Base-by-base conservation (phyloP, 176 grass and related monocot species). In the Eleusine coracana region DNA sequence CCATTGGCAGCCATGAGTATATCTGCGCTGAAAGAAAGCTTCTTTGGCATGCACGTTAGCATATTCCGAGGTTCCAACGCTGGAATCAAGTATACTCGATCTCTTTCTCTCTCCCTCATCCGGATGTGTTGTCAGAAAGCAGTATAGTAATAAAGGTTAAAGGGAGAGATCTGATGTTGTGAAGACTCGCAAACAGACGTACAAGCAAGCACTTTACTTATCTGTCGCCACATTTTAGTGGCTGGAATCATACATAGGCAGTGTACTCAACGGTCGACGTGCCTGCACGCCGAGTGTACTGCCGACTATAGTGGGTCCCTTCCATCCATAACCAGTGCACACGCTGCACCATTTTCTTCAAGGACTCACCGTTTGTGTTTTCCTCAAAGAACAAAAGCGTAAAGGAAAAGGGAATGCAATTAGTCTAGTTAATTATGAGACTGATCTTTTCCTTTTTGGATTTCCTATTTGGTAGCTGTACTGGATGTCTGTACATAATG, bases 31-130 rank as follows among this genome's bases (percentile, higher is more conserved):
- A 31, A 31, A 31, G 31, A 31, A 31, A 31, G 31, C 31, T 31
- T 31, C 31, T 31, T 50, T 79, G 75, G 39, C 69, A 40, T 17
- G 39, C 76, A 66, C 65, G 75, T 45, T 88, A 78, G 80, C 80
- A 68, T 38, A 45, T 68, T 88, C 69, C 58, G 67, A 88, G 86
- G 86, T 73, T 88, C 67, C 74, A 36, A 8, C 49, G 44, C 9
- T 46, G 44, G 44, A 45, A 46, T 46, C 44, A 46, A 2, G 11
- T 11, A 1, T 51, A 13, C 14, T 16, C 49, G 15, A 14, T 80
- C 29, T 39, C 29, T 31, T 31, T 31, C 31, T 31, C 31, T 31
- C 31, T 2, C 31, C 13, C 64, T 58, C 81, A 41, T 74, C 21
- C 48, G 74, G 70, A 66, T 68, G 11, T 15, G 50, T 6, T 77